These are phyloP conservation scores for Thuja plicata DNA, from an alignment of 83 land plant species.

Conservation along the genomic window DNA sequence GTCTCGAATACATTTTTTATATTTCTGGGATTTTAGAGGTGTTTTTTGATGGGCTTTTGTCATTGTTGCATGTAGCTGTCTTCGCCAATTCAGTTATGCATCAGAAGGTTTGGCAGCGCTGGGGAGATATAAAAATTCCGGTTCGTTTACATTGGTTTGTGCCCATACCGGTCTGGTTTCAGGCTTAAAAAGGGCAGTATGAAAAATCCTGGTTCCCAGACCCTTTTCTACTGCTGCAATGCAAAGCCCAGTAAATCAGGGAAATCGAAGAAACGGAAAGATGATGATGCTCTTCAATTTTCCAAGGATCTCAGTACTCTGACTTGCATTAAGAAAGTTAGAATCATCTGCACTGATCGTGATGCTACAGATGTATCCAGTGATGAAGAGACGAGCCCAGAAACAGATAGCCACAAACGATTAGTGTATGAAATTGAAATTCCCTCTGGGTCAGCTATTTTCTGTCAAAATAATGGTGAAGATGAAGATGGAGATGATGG, in stretches of 20 bases:
- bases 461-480: background rate
- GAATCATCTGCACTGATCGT: conserved; percentile 3
- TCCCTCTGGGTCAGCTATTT: background rate
- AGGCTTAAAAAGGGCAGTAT: background rate
- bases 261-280: conserved; percentile 8
- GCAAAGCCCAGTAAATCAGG: background rate
- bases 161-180: background rate
- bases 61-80: background rate
- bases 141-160: background rate
- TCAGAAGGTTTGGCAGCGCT: background rate
- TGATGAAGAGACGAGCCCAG: background rate
- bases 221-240: background rate
- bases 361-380: conserved; percentile 11
- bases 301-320: background rate
- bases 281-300: background rate
- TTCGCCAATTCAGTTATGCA: conserved; percentile 9
- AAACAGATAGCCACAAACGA: background rate
- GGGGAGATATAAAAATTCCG: background rate
- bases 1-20: background rate
- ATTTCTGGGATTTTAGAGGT: background rate
- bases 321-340: background rate
- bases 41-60: background rate
- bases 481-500: background rate
- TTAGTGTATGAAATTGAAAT: conserved; percentile 4
- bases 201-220: background rate